Evolutionary conservation across 805 yeast species (phyloP).

Genomic region (Ogataea naganishii): DNA sequence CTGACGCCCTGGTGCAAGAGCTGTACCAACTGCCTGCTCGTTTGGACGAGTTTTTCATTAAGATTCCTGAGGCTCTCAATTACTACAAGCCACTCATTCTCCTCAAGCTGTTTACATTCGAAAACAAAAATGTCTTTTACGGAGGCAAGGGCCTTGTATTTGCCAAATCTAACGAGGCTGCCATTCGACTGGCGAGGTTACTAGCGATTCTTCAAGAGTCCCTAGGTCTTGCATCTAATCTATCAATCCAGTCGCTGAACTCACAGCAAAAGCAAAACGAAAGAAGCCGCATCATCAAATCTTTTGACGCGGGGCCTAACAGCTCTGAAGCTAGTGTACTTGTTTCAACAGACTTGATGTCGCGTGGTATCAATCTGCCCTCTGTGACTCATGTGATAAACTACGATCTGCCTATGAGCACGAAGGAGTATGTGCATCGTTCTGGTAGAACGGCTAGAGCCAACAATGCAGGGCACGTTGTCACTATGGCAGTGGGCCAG

Average conservation of each 20-base stretch:
- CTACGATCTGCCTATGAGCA: slow-evolving; percentile 82
- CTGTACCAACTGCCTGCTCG: slow-evolving; percentile 53
- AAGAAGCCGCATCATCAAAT: slow-evolving; percentile 48
- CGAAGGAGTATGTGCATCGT: slow-evolving; percentile 90
- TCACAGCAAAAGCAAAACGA: slow-evolving; percentile 45
- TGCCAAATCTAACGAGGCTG: slow-evolving; percentile 75
- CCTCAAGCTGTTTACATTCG: slow-evolving; percentile 41
- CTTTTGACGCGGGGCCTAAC: slow-evolving; percentile 43
- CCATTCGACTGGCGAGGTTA: slow-evolving; percentile 68
- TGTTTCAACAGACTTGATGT: slow-evolving; percentile 83
- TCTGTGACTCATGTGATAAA: slow-evolving; percentile 70
- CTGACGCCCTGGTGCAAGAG: slow-evolving; percentile 37
- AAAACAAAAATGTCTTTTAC: slow-evolving; percentile 19
- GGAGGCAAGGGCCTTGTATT: slow-evolving; percentile 45
- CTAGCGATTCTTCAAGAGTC: slow-evolving; percentile 32
- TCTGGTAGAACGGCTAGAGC: slow-evolving; percentile 98
- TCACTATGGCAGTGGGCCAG: slow-evolving; percentile 63
- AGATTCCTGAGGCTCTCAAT: slow-evolving; percentile 20
- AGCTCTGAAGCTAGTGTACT: slow-evolving; percentile 23
- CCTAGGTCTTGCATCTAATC: slow-evolving; percentile 4
- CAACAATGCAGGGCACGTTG: slow-evolving; percentile 64
- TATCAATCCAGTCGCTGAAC: slow-evolving; percentile 40
- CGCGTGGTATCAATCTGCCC: slow-evolving; percentile 88
- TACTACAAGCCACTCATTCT: slow-evolving; percentile 67
- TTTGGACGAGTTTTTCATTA: slow-evolving; percentile 27